Percentiles rank a stretch among this genome's conserved stretches.
Conservation (phyloP, 192 early-diverging fungal species). For the Phycomyces nitens region DNA sequence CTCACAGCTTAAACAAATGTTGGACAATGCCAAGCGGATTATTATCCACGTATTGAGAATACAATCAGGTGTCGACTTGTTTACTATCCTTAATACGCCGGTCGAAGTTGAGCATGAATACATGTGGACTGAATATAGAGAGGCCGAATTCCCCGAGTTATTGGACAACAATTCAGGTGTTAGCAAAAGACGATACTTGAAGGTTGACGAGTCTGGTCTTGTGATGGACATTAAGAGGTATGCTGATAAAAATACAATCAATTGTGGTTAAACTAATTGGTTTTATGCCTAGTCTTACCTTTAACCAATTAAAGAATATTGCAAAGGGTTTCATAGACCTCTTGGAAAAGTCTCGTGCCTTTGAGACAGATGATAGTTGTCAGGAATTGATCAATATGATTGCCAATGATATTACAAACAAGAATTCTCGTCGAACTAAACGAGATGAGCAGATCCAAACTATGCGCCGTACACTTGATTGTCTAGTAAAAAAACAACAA, state of each 20-base stretch:
- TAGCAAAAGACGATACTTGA: constrained; percentile 9
- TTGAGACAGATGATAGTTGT: constrained; percentile 73
- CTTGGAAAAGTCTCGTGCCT: constrained; percentile 73
- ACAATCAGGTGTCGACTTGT: constrained; percentile 75
- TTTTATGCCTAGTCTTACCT: constrained; percentile 54
- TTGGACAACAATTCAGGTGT: neutral
- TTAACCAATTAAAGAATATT: constrained; percentile 76
- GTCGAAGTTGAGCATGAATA: constrained; percentile 75
- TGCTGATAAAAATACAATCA: neutral
- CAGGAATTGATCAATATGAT: constrained; percentile 93
- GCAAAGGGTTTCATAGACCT: constrained; percentile 80
- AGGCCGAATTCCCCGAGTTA: constrained; percentile 24
- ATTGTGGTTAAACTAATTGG: neutral
- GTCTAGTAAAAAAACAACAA: constrained; percentile 78
- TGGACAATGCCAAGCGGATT: constrained; percentile 87
- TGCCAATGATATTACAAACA: constrained; percentile 90
- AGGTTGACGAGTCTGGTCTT: constrained; percentile 1
- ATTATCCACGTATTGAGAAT: constrained; percentile 77
- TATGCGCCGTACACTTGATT: constrained; percentile 73
- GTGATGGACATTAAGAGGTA: constrained; percentile 25
- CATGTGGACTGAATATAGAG: constrained; percentile 50
- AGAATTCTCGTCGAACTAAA: constrained; percentile 79
- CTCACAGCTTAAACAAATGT: constrained; percentile 55
- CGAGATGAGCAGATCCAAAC: constrained; percentile 68
- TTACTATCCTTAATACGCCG: constrained; percentile 78